These are phyloP conservation scores for Annulohypoxylon truncatum DNA, from an alignment of 2,329 filamentous ascomycete genomes.

Conservation along the genomic window DNA sequence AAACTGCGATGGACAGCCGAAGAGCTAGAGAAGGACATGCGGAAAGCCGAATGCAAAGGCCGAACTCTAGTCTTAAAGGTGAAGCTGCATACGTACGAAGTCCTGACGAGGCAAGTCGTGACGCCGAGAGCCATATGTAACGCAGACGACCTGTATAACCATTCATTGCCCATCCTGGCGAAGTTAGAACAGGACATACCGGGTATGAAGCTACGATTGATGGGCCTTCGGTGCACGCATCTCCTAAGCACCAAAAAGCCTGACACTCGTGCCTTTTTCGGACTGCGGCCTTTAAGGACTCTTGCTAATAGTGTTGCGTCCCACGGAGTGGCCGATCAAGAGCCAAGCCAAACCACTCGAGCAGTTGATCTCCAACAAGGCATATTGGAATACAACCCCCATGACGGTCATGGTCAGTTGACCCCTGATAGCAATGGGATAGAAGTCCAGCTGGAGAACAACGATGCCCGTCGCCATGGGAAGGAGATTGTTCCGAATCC, in stretches of 20 bases:
- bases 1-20: conserved; percentile 86
- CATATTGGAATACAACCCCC: conserved; percentile 71
- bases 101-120: conserved; percentile 83
- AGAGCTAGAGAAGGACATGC: conserved; percentile 87
- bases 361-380: conserved; percentile 73
- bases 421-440: conserved; percentile 62
- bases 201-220: conserved; percentile 80
- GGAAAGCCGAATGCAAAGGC: conserved; percentile 83
- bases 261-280: conserved; percentile 83
- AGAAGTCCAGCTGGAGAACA: conserved; percentile 68
- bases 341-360: conserved; percentile 47
- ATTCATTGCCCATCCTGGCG: conserved; percentile 81
- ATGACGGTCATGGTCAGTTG: conserved; percentile 35
- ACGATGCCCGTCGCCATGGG: conserved; percentile 58
- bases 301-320: conserved; percentile 39
- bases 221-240: conserved; percentile 90
- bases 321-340: conserved; percentile 50
- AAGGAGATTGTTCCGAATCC: conserved; percentile 65
- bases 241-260: conserved; percentile 86
- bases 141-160: conserved; percentile 86
- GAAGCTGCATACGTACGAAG: conserved; percentile 94
- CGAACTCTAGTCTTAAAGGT: conserved; percentile 92
- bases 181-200: conserved; percentile 89
- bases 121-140: conserved; percentile 76
- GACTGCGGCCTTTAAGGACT: conserved; percentile 59